These are phyloP conservation scores for Fusarium penzigii DNA, from an alignment of 2,329 filamentous ascomycete genomes.

Conservation along the genomic window DNA sequence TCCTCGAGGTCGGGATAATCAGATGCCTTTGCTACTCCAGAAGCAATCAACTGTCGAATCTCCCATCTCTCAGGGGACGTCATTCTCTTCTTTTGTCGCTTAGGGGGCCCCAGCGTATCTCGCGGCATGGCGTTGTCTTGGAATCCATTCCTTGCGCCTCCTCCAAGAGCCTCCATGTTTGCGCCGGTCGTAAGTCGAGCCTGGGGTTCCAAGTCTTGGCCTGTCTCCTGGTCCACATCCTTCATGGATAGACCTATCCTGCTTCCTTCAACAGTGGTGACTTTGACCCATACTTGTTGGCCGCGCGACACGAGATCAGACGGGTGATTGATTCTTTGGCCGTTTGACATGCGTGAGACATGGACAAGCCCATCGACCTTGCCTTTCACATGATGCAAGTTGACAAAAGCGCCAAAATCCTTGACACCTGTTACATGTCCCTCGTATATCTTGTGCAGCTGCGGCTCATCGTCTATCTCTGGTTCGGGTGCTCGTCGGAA, in stretches of 20 bases:
- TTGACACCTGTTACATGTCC: conserved; percentile 91
- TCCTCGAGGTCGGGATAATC: conserved; percentile 95
- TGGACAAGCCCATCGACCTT: conserved; percentile 94
- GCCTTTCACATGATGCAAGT: conserved; percentile 80
- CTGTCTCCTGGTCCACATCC: conserved; percentile 89
- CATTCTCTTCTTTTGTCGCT: conserved; percentile 81
- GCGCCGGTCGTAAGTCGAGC: conserved; percentile 82
- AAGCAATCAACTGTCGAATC: conserved; percentile 93
- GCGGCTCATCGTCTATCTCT: conserved; percentile 79
- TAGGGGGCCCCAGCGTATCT: conserved; percentile 44
- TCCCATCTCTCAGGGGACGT: conserved; percentile 98
- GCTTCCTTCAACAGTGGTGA: conserved; percentile 79
- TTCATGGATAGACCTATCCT: conserved; percentile 94
- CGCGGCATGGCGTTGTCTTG: conserved; percentile 44
- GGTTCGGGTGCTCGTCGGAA: conserved; percentile 67
- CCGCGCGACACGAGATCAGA: conserved; percentile 80
- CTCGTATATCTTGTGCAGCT: conserved; percentile 85
- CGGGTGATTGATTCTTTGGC: conserved; percentile 86
- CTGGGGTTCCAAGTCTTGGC: conserved; percentile 79
- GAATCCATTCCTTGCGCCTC: conserved; percentile 59
- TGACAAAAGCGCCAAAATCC: conserved; percentile 95
- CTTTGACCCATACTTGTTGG: conserved; percentile 89
- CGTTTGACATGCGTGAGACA: conserved; percentile 83
- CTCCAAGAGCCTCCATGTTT: conserved; percentile 81
- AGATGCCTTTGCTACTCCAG: conserved; percentile 86